A percentile compares a stretch with the other conserved stretches of the same genome.
Evolutionary conservation across 768 basidiomycete genomes (phyloP).

Genomic region (Favolaschia claudopus): DNA sequence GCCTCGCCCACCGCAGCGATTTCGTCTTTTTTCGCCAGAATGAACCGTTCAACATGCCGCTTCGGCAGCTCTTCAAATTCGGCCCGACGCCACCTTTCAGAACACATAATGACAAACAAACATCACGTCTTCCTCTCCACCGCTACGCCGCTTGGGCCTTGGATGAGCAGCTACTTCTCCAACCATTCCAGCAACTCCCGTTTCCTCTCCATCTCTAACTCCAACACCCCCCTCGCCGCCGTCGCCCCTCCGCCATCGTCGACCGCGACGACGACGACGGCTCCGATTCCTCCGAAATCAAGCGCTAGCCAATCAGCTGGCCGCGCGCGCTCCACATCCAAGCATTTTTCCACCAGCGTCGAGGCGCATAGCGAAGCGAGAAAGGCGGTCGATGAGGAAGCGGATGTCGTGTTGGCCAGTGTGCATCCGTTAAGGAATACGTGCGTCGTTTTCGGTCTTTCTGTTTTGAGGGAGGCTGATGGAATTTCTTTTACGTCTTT

Average conservation of each 20-base stretch:
- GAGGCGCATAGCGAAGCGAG: slow-evolving; percentile 39
- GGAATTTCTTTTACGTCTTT: too few relatives aligned
- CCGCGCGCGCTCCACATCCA: slow-evolving; percentile 65
- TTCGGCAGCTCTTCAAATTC: too few relatives aligned
- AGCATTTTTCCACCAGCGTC: slow-evolving; percentile 77
- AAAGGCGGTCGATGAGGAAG: slow-evolving; percentile 41
- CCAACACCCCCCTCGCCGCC: slow-evolving; percentile 36
- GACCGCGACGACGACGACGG: slow-evolving; percentile 30
- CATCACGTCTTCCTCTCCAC: too few relatives aligned
- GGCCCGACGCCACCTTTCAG: too few relatives aligned
- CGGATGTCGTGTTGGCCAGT: slow-evolving; percentile 26
- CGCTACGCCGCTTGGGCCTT: neutral
- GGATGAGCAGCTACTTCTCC: slow-evolving; percentile 81
- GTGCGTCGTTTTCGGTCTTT: slow-evolving; percentile 45
- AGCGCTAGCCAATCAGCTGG: neutral
- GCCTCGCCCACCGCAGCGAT: too few relatives aligned
- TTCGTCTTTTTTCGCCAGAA: too few relatives aligned
- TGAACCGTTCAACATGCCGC: too few relatives aligned
- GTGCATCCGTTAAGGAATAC: slow-evolving; percentile 86
- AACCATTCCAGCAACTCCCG: slow-evolving; percentile 77
- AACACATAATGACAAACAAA: too few relatives aligned
- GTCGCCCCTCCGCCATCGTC: slow-evolving; percentile 31
- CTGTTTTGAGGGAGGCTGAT: slow-evolving; percentile 6
- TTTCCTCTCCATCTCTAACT: slow-evolving; percentile 63
- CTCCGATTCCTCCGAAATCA: slow-evolving; percentile 28